Evolutionary conservation across 257 asterid genomes (phyloP).

Genomic region (Plantago ovata): DNA sequence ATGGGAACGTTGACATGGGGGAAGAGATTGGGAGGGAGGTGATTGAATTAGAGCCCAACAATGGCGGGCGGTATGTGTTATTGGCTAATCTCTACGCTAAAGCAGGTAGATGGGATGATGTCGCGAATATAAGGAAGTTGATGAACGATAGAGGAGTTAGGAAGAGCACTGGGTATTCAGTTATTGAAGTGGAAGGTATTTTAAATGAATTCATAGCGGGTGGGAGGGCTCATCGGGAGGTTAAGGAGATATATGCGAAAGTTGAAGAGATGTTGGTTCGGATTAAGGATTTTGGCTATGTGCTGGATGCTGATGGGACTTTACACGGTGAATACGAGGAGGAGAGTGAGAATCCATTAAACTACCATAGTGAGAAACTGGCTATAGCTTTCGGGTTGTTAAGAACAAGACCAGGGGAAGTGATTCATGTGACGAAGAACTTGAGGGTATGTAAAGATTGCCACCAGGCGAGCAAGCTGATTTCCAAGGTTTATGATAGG

Average conservation of each 20-base stretch:
- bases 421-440: slow-evolving; percentile 71
- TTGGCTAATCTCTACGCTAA: slow-evolving; percentile 71
- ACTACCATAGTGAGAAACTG: slow-evolving; percentile 74
- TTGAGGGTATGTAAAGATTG: slow-evolving; percentile 77
- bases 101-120: slow-evolving; percentile 74
- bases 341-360: slow-evolving; percentile 61
- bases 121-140: slow-evolving; percentile 59
- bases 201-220: slow-evolving; percentile 70
- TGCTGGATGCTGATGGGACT: slow-evolving; percentile 44
- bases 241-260: slow-evolving; percentile 55
- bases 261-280: slow-evolving; percentile 56
- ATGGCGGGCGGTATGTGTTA: slow-evolving; percentile 77
- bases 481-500: slow-evolving; percentile 52
- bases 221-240: slow-evolving; percentile 64
- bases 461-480: slow-evolving; percentile 63
- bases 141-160: slow-evolving; percentile 85
- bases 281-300: slow-evolving; percentile 50
- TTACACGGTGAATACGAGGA: slow-evolving; percentile 44
- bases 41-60: slow-evolving; percentile 66
- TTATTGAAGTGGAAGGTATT: slow-evolving; percentile 53
- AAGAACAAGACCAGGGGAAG: slow-evolving; percentile 52
- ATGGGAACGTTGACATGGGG: slow-evolving; percentile 56
- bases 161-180: slow-evolving; percentile 64
- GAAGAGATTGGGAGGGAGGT: slow-evolving; percentile 62
- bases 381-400: slow-evolving; percentile 79